Percentiles rank a stretch among this genome's conserved stretches.
Conservation (phyloP, 73 alveolate species). For the Tetrahymena malaccensis region DNA sequence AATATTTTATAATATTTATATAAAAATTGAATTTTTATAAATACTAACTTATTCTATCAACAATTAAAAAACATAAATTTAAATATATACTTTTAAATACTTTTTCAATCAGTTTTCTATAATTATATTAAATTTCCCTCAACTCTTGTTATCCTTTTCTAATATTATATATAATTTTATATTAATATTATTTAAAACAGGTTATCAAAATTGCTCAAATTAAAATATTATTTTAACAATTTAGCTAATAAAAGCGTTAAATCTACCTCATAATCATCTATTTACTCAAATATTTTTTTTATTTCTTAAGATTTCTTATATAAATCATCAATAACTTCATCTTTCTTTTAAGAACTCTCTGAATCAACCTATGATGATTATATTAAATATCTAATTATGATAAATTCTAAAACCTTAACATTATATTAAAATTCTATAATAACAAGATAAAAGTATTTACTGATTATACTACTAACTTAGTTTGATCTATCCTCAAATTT, state of each 20-base stretch:
- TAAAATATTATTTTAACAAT: no score
- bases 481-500: not conserved
- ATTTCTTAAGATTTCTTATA: not conserved
- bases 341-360: not conserved
- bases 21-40: no score
- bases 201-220: no score
- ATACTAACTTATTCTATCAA: not conserved
- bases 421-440: not conserved
- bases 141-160: not conserved
- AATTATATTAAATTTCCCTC: not conserved
- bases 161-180: not conserved
- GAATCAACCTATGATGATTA: not conserved
- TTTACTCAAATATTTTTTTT: not conserved
- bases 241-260: no score
- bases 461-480: not conserved
- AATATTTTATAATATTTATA: no score
- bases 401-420: not conserved
- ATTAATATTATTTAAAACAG: no score
- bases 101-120: not conserved
- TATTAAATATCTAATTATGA: not conserved
- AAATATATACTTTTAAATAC: not conserved
- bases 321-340: not conserved
- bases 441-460: not conserved
- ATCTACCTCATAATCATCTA: not conserved
- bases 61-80: no score